These are phyloP conservation scores for Phalaenopsis hybrid DNA, from an alignment of 116 monocot species.

Conservation along the genomic window DNA sequence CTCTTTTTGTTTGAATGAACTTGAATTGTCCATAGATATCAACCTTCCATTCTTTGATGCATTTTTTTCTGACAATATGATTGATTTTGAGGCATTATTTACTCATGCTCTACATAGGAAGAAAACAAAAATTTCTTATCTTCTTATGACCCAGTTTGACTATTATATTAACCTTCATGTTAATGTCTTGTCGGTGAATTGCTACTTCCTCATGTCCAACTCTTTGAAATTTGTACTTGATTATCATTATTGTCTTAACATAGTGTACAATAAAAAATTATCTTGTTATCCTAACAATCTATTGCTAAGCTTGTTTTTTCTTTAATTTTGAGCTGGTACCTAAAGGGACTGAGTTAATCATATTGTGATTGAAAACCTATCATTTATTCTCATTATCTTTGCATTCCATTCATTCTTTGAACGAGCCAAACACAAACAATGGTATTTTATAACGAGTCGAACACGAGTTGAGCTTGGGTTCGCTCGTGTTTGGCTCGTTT, in stretches of 20 bases:
- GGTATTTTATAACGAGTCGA: too few species aligned
- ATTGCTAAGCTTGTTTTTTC: neutral
- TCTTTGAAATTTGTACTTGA: neutral
- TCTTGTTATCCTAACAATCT: neutral
- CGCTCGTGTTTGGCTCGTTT: too few species aligned
- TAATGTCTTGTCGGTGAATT: neutral
- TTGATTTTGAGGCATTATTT: conserved; percentile 1
- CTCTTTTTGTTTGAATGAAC: neutral
- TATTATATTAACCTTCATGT: neutral
- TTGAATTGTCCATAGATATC: neutral
- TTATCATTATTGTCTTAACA: neutral
- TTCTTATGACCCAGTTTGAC: neutral
- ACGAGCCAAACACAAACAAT: too few species aligned
- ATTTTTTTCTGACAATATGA: conserved; percentile 1
- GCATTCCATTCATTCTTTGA: neutral
- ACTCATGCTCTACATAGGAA: neutral
- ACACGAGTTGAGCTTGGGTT: too few species aligned
- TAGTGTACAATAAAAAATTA: neutral
- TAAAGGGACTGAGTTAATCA: neutral
- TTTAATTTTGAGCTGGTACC: neutral
- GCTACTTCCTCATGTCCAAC: neutral
- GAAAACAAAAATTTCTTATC: neutral
- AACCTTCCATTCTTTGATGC: neutral
- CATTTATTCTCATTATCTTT: neutral
- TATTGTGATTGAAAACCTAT: neutral